These are phyloP conservation scores for Anthracocystis setariae DNA, from an alignment of 1,284 basidiomycete genomes.

Conservation along the genomic window DNA sequence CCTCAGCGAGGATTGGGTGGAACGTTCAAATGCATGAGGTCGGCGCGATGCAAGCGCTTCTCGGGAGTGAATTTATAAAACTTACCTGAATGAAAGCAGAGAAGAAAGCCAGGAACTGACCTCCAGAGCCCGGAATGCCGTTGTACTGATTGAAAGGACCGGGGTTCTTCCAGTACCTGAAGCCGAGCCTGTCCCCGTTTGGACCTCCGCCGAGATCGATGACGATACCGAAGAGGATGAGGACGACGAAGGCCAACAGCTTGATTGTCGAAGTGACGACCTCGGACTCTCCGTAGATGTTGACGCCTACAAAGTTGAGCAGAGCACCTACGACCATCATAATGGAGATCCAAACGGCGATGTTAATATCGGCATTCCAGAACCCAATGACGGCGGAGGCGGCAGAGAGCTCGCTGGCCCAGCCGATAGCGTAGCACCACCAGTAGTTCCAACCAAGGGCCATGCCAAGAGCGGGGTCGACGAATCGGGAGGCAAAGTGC, in stretches of 20 bases:
- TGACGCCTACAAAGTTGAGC: conserved; percentile 59
- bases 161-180: conserved; percentile 66
- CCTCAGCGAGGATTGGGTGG: no score
- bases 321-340: conserved; percentile 52
- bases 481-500: conserved; percentile 56
- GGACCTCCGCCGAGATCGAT: conserved; percentile 68
- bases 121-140: conserved; percentile 72
- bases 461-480: conserved; percentile 79
- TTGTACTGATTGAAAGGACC: conserved; percentile 69
- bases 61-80: not conserved
- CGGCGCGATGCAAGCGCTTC: no score
- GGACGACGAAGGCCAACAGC: conserved; percentile 72
- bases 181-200: conserved; percentile 45
- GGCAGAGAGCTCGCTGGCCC: conserved; percentile 65
- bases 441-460: conserved; percentile 69
- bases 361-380: conserved; percentile 60
- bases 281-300: conserved; percentile 71
- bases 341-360: conserved; percentile 56
- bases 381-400: conserved; percentile 68
- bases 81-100: conserved; percentile 45
- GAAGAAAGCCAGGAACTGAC: conserved; percentile 70
- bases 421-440: conserved; percentile 63
- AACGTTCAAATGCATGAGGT: no score
- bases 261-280: conserved; percentile 73
- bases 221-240: conserved; percentile 73